Conservation (phyloP, 306 rosid species). For the Cicer pinnatifidum region DNA sequence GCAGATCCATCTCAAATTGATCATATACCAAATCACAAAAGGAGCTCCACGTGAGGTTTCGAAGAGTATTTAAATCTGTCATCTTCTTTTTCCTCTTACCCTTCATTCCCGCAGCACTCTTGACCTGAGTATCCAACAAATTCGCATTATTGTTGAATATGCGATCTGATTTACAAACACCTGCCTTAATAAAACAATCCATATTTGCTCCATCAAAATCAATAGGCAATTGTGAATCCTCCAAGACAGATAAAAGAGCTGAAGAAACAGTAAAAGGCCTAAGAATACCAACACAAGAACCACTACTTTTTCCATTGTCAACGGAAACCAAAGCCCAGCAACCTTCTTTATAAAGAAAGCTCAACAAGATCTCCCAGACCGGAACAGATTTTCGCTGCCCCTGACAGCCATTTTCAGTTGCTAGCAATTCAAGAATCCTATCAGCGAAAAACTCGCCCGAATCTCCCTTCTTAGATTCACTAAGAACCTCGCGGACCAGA, state of each 20-base stretch:
- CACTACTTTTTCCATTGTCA: conserved; percentile 53
- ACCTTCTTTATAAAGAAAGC: conserved; percentile 70
- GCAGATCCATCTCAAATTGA: conserved; percentile 56
- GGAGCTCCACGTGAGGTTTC: conserved; percentile 63
- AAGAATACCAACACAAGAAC: conserved; percentile 54
- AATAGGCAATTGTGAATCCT: conserved; percentile 41
- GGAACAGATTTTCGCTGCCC: conserved; percentile 54
- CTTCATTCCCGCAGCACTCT: conserved; percentile 34
- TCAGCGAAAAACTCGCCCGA: conserved; percentile 53
- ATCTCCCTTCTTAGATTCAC: conserved; percentile 48
- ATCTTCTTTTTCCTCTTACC: conserved; percentile 50
- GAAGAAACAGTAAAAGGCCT: conserved; percentile 76
- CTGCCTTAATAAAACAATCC: conserved; percentile 36
- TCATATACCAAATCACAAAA: conserved; percentile 60
- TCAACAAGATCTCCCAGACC: conserved; percentile 67
- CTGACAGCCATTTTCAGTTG: conserved; percentile 54
- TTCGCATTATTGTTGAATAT: conserved; percentile 28
- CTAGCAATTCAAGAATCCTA: conserved; percentile 71
- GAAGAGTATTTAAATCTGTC: conserved; percentile 40
- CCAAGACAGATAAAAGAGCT: conserved; percentile 67
- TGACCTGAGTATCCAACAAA: conserved; percentile 45
- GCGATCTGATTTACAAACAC: conserved; percentile 30
- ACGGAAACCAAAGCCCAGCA: conserved; percentile 65
- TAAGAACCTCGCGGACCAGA: conserved; percentile 51
- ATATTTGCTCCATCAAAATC: conserved; percentile 42